Conservation (phyloP, 495 filamentous ascomycete genomes). For the Lineolata rhizophorae region DNA sequence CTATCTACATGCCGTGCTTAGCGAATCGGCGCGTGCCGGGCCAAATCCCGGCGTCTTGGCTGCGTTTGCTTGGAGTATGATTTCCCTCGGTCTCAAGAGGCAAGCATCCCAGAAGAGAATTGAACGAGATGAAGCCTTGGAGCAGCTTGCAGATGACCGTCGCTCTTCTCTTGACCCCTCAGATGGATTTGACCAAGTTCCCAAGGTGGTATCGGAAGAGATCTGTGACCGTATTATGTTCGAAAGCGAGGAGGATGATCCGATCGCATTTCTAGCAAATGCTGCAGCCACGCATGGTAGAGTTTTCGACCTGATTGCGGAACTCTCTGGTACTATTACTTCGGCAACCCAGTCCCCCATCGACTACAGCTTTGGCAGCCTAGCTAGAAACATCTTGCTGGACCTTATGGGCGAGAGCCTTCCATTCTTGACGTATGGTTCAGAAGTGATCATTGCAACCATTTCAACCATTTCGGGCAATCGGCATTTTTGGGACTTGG, state of each 20-base stretch:
- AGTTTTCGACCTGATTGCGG: background rate
- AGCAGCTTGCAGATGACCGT: background rate
- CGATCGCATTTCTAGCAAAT: background rate
- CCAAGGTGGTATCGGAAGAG: background rate
- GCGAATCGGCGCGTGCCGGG: too few species aligned
- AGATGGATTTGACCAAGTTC: background rate
- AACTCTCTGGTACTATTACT: conserved; percentile 1
- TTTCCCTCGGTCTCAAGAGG: conserved; percentile 25
- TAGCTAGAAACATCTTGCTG: conserved; percentile 4
- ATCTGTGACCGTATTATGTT: background rate
- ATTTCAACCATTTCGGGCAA: conserved; percentile 5
- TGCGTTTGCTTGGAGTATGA: conserved; percentile 53
- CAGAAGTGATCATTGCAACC: conserved; percentile 6
- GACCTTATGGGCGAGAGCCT: conserved; percentile 7
- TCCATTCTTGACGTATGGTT: conserved; percentile 5
- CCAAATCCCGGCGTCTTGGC: too few species aligned
- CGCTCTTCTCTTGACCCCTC: background rate
- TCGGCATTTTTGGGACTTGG: conserved; percentile 5
- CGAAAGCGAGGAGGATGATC: background rate
- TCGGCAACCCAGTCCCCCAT: background rate
- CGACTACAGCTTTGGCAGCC: background rate
- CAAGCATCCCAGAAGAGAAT: background rate
- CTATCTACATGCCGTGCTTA: too few species aligned
- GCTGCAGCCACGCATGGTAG: background rate
- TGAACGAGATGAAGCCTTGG: background rate